Evolutionary conservation across 1,284 basidiomycete species (phyloP).

Genomic region (Rhodotorula sp.): DNA sequence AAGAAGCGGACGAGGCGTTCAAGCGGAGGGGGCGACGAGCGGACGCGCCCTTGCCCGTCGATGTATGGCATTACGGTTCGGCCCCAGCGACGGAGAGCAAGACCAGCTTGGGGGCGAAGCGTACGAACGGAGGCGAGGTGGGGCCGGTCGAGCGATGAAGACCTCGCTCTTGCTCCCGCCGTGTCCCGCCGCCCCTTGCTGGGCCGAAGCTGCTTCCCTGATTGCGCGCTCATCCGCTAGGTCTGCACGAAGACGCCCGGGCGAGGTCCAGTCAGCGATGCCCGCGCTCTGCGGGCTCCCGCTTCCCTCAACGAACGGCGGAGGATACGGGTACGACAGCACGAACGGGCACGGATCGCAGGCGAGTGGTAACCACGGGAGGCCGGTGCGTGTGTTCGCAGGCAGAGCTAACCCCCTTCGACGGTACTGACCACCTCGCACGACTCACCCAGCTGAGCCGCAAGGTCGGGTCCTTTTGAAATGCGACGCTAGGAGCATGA

Average conservation of each 20-base stretch:
- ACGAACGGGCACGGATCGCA: not conserved
- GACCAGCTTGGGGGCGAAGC: not conserved
- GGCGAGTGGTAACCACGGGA: not conserved
- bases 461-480: not conserved
- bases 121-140: not conserved
- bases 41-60: slow-evolving; percentile 3
- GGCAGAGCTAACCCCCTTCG: too few species aligned
- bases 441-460: slow-evolving; percentile 1
- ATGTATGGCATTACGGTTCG: slow-evolving; percentile 3
- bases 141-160: not conserved
- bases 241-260: not conserved
- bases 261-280: not conserved
- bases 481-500: not conserved
- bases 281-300: slow-evolving; percentile 16
- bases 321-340: not conserved
- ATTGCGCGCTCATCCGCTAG: too few species aligned
- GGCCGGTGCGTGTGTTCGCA: slow-evolving; percentile 1
- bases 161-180: too few species aligned
- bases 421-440: not conserved
- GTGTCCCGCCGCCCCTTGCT: too few species aligned
- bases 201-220: not conserved
- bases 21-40: not conserved
- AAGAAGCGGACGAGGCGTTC: not conserved
- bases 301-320: not conserved
- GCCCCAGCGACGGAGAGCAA: too few species aligned